A percentile compares a stretch with the other conserved stretches of the same genome.
Conservation (phyloP, 2,329 filamentous ascomycete genomes). For the Coniochaeta sp. region DNA sequence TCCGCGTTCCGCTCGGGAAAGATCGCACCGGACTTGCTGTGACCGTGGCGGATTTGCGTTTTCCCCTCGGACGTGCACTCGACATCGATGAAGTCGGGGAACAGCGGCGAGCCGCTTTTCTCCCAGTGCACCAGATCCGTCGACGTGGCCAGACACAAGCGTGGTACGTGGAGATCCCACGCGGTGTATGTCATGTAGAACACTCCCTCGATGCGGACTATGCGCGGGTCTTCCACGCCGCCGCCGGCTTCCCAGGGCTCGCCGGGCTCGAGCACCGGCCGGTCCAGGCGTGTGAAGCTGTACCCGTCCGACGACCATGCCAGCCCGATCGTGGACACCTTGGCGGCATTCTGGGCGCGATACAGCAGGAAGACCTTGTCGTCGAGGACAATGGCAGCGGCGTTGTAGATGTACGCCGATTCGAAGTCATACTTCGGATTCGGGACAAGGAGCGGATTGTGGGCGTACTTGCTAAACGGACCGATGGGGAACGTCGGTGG, state of each 20-base stretch:
- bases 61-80: neutral
- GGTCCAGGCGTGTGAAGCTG: constrained; percentile 23
- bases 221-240: constrained; percentile 26
- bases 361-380: constrained; percentile 24
- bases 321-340: constrained; percentile 23
- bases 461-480: constrained; percentile 10
- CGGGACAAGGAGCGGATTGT: constrained; percentile 12
- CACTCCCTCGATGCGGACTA: constrained; percentile 25
- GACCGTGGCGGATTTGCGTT: constrained; percentile 1
- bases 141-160: constrained; percentile 26
- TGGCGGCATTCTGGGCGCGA: constrained; percentile 23
- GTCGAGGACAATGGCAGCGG: constrained; percentile 20
- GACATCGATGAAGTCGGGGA: constrained; percentile 15
- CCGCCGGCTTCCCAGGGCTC: constrained; percentile 23
- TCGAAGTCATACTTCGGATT: constrained; percentile 17
- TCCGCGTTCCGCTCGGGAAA: neutral
- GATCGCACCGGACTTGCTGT: neutral
- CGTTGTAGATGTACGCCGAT: constrained; percentile 20
- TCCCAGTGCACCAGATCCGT: constrained; percentile 25
- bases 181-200: constrained; percentile 30
- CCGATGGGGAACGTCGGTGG: constrained; percentile 13
- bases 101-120: constrained; percentile 18
- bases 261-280: constrained; percentile 22
- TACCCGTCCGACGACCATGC: constrained; percentile 27
- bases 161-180: constrained; percentile 20